Evolutionary conservation across 805 yeast genomes (phyloP).

Genomic region (Suhomyces pyralidae): DNA sequence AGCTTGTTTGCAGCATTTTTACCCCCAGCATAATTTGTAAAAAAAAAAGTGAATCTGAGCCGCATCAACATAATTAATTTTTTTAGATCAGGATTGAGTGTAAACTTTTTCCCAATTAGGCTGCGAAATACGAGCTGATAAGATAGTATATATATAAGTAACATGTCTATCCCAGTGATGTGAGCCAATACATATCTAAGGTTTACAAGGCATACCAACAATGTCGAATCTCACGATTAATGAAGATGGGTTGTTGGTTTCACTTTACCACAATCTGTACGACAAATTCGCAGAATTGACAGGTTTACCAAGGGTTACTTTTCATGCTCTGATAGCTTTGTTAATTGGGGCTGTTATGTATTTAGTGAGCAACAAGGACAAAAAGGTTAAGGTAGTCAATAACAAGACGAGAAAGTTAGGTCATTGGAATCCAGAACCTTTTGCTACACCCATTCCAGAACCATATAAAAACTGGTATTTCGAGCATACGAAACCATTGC

Average conservation of each 20-base stretch:
- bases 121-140: constrained; percentile 5
- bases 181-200: neutral
- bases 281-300: constrained; percentile 3
- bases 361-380: neutral
- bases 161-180: neutral
- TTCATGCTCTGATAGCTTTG: neutral
- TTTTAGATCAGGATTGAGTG: neutral
- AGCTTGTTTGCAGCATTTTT: constrained; percentile 75
- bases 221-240: neutral
- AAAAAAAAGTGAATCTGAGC: neutral
- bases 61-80: neutral
- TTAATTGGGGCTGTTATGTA: neutral
- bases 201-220: neutral
- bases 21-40: constrained; percentile 74
- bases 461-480: constrained; percentile 50
- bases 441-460: constrained; percentile 47
- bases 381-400: neutral
- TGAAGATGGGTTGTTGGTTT: constrained; percentile 1
- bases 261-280: constrained; percentile 3
- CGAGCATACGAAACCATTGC: constrained; percentile 49
- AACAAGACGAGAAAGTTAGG: constrained; percentile 50
- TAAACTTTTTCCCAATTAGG: constrained; percentile 11
- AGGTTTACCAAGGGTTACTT: neutral
- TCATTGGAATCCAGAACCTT: constrained; percentile 53
- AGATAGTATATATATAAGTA: neutral